Base-by-base conservation (phyloP, 2,329 filamentous ascomycete genomes). In the Dactylellina leptospora region DNA sequence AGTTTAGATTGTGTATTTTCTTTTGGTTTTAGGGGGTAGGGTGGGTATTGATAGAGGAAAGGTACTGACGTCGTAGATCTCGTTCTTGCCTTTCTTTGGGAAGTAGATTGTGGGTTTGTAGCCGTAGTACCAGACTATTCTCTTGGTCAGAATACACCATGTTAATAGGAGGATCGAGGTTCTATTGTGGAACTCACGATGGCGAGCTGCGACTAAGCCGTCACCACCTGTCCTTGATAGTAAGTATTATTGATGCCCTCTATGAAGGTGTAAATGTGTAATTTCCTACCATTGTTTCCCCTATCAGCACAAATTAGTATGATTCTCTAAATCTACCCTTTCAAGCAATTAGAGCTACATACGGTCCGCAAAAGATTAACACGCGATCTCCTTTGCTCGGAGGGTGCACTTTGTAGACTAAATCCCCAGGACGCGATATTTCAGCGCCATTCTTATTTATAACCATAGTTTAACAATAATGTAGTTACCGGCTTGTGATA, bases 101-200 rank as follows among this genome's bases (percentile, higher is more conserved):
- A 96, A 97, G 82, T 95, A 97, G 45, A 99, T 84, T 6, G 87
- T 89, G 2, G 93, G 93, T 22, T 86, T 85, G 81, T 97, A 99
- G 73, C 95, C 93, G 79, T 96, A 97, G 78, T 96, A 90, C 79
- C 87, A 87, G 13, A 68, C 62, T 73, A 51, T 22, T 8, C n/a
- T 10, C 18, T 23, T 30, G 23, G 18, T 50, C 20, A 20, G 25
- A 9, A 50, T 4, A 50, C 33, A 27, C 30, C 27, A 11, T 28
- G 22, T 25, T 48, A 20, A n/a, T 45, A 1, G 36, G 4, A n/a
- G 13, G 22, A 33, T 28, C 4, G 9, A 16, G 30, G 4, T 2
- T 48, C 22, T 20, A 18, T 6, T 40, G 44, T 33, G 28, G 28
- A 40, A 40, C 69, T n/a, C 48, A 73, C 3, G 85, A 80, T 99